Base-by-base conservation (phyloP, 257 asterid species). In the Hygrophila difformis region DNA sequence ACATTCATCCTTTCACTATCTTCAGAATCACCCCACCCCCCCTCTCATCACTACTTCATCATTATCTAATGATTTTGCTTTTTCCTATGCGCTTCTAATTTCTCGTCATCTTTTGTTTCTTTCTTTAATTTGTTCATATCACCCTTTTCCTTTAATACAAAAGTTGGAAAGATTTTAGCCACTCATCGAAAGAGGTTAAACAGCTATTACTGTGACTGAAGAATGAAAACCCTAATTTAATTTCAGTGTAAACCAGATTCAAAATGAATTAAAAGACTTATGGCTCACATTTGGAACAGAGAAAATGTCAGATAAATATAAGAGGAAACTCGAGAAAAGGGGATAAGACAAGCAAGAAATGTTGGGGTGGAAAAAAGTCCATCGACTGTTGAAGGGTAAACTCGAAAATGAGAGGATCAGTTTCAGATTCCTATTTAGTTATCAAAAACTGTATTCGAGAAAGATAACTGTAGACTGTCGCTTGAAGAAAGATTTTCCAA, bases 11-110 rank as follows among this genome's bases (percentile, higher is more conserved):
- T 0, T 5, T 33, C 37, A 33, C 37, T 33, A 33, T 38, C 24
- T 16, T 52, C 39, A 39, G 57, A 64, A 71, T 60, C 63, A 47
- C 52, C 47, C 7, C 48, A 2, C 29, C 7, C 51, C 33, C 43
- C 55, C 41, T 51, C 67, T 39, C 63, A 69, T 84, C 84, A 73
- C 59, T 58, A 17, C 82, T 73, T 74, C 87, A 91, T 91, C 94
- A 86, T 86, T 86, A 78, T 75, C 81, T 75, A 79, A 88, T 88
- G 65, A 78, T 87, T 65, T 33, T 33, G 29, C 29, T 24, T 47
- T 52, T 53, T 70, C 38, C 34, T 37, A 3, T 12, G 22, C 29
- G 49, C 16, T 74, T 81, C 61, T 60, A 64, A 59, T 76, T 73
- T 67, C 61, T 81, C 82, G 84, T 87, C 11, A 2, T 8, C 15